A percentile compares a stretch with the other conserved stretches of the same genome.
Conservation (phyloP, 441 rosid species). For the Gossypium davidsonii region DNA sequence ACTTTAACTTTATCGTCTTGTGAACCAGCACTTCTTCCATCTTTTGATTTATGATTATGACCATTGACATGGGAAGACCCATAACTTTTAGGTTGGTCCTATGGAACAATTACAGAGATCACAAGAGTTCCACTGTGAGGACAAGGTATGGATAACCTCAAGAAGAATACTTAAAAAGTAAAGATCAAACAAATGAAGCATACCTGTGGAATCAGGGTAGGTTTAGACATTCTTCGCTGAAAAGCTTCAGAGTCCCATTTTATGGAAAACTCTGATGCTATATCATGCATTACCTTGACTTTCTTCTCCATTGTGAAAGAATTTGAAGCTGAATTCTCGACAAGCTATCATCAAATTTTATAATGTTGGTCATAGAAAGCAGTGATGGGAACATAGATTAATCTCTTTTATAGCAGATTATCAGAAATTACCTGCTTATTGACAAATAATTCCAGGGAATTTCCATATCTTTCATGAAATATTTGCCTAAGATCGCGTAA, state of each 20-base stretch:
- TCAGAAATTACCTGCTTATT: constrained; percentile 59
- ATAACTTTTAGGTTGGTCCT: constrained; percentile 41
- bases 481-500: constrained; percentile 77
- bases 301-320: constrained; percentile 54
- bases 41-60: constrained; percentile 30
- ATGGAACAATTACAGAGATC: constrained; percentile 18
- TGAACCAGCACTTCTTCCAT: constrained; percentile 21
- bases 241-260: constrained; percentile 63
- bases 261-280: constrained; percentile 67
- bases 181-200: constrained; percentile 8
- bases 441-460: constrained; percentile 55
- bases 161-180: not conserved
- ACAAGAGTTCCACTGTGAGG: constrained; percentile 11
- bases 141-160: not conserved
- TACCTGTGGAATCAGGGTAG: constrained; percentile 44
- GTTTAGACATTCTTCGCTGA: constrained; percentile 41
- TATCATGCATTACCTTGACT: constrained; percentile 58
- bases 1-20: constrained; percentile 25
- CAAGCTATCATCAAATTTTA: constrained; percentile 39
- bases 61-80: constrained; percentile 26
- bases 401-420: not conserved
- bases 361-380: constrained; percentile 17
- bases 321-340: constrained; percentile 50
- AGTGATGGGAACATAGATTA: not conserved
- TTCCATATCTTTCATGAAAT: constrained; percentile 69